Evolutionary conservation across 2,329 filamentous ascomycete species (phyloP), one percentile per base, ranked within the genome.

Genomic region (Trichoderma sp.): DNA sequence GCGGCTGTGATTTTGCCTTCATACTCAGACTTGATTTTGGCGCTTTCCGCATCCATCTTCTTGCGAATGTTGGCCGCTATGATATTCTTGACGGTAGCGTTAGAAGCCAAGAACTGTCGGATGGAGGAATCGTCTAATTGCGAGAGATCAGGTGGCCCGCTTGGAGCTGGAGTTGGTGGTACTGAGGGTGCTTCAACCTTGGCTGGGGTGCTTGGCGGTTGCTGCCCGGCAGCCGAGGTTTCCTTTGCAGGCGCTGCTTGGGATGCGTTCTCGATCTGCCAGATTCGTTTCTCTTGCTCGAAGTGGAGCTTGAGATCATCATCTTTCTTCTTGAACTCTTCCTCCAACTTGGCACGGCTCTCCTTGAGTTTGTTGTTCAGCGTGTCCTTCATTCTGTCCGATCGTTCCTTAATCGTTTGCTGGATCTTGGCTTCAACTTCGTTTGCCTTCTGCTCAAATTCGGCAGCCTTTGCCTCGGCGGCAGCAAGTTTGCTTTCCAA

Each of bases 331-430:
- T 51, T 51, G 43, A 83, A 84, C 72, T 87, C 84, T 36, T 86
- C 85, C 65, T 86, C 85, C 74, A 84, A 81, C 73, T 85, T 83
- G 65, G 85, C 80, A 74, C 86, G 87, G 58, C 90, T 87, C 76
- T 93, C 93, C 71, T 85, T 88, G 18, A 97, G 85, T 78, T 92
- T 93, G 78, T 89, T 90, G 76, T 90, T 91, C 64, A 93, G 82
- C 2, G 87, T 82, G 26, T 88, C 85, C 77, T 90, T 92, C 91
- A 93, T 92, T 78, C 88, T 88, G 57, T 93, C 89, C 1, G 90
- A 90, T 58, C 90, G 87, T 67, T 86, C 84, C 76, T 92, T 92
- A 72, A 93, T 85, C 12, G 87, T 89, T 43, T 82, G 83, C 71
- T 88, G 84, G 60, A 90, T 86, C 70, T 85, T 86, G 34, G 89